Evolutionary conservation across 768 basidiomycete species (phyloP).

Genomic region (Podaxis sp.): DNA sequence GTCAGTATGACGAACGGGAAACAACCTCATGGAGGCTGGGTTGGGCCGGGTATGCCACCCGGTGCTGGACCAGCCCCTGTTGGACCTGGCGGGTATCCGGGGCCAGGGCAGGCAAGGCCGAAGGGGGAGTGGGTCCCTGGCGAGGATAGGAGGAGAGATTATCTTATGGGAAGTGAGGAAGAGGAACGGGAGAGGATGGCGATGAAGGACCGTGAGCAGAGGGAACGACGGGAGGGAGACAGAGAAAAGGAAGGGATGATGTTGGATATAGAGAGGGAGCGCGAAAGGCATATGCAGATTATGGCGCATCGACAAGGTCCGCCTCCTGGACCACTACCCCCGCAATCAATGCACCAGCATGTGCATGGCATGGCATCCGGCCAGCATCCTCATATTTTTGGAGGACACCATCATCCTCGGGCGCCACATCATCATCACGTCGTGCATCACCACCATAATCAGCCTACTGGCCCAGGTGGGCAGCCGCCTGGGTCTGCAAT

Average conservation of each 20-base stretch:
- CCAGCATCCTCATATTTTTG: slow-evolving; percentile 27
- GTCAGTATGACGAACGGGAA: slow-evolving; percentile 23
- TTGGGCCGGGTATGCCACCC: slow-evolving; percentile 8
- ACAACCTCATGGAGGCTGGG: slow-evolving; percentile 3
- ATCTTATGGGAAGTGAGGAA: slow-evolving; percentile 28
- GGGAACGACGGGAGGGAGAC: slow-evolving; percentile 25
- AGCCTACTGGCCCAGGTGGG: slow-evolving; percentile 13
- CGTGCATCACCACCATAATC: slow-evolving; percentile 35
- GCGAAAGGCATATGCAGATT: slow-evolving; percentile 12
- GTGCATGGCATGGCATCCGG: slow-evolving; percentile 13
- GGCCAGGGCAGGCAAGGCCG: slow-evolving; percentile 25
- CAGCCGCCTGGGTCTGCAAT: slow-evolving; percentile 7
- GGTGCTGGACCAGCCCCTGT: slow-evolving; percentile 16
- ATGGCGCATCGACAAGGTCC: slow-evolving; percentile 28
- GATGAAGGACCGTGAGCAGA: slow-evolving; percentile 20
- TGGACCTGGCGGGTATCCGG: slow-evolving; percentile 32
- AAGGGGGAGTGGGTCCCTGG: slow-evolving; percentile 6
- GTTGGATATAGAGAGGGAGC: slow-evolving; percentile 22
- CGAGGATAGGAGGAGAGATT: slow-evolving; percentile 23
- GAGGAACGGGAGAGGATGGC: slow-evolving; percentile 32
- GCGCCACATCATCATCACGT: slow-evolving; percentile 49
- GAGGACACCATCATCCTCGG: slow-evolving; percentile 43
- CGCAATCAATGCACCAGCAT: slow-evolving; percentile 23
- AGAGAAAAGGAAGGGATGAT: slow-evolving; percentile 25
- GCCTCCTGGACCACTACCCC: slow-evolving; percentile 20